These are phyloP conservation scores for Maudiozyma bulderi DNA, from an alignment of 805 yeast species.

Conservation along the genomic window DNA sequence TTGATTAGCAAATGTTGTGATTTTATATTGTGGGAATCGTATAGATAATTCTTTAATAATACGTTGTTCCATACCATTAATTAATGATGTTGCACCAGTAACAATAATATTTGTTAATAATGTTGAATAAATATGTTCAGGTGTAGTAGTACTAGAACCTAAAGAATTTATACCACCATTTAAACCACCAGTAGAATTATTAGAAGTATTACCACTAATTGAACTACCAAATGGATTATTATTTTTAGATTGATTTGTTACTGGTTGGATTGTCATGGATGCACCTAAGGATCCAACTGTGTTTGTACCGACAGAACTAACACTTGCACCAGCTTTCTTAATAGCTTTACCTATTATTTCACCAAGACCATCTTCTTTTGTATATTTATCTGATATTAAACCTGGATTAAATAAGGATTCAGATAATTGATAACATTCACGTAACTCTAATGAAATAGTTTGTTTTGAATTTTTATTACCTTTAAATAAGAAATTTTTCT, in stretches of 20 bases:
- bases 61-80: slow-evolving; percentile 76
- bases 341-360: slow-evolving; percentile 20
- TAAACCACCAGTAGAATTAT: not conserved
- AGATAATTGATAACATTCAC: slow-evolving; percentile 19
- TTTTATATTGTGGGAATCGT: slow-evolving; percentile 73
- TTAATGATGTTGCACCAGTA: slow-evolving; percentile 69
- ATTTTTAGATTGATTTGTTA: not conserved
- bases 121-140: slow-evolving; percentile 24
- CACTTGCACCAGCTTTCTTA: slow-evolving; percentile 21
- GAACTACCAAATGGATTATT: not conserved
- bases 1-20: slow-evolving; percentile 78
- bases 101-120: slow-evolving; percentile 53
- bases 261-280: slow-evolving; percentile 7
- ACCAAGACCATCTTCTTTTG: slow-evolving; percentile 20
- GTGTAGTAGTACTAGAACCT: slow-evolving; percentile 10
- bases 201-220: not conserved
- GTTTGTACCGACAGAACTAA: slow-evolving; percentile 12
- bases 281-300: slow-evolving; percentile 11
- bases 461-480: slow-evolving; percentile 1
- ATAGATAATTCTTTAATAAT: slow-evolving; percentile 58
- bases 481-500: slow-evolving; percentile 16
- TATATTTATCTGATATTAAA: slow-evolving; percentile 10
- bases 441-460: slow-evolving; percentile 18
- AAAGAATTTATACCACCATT: not conserved
- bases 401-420: slow-evolving; percentile 26